Evolutionary conservation across 1,284 basidiomycete species (phyloP).

Genomic region (Ceratobasidium sp.): DNA sequence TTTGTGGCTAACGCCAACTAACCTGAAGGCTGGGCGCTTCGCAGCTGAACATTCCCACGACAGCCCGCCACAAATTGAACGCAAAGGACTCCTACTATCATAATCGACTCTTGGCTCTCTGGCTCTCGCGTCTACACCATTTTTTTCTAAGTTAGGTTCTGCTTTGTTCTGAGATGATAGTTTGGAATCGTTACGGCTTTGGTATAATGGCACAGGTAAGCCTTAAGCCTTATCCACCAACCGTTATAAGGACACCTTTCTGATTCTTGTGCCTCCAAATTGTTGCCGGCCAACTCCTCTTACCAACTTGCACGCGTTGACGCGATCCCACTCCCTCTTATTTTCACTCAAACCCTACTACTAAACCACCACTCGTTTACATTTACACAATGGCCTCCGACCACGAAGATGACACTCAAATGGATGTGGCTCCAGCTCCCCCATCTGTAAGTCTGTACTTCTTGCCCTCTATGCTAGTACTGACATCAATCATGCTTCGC

Average conservation of each 20-base stretch:
- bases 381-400: not conserved
- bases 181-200: not conserved
- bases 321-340: not conserved
- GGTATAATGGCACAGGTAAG: not conserved
- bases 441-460: not conserved
- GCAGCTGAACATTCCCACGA: too few relatives aligned
- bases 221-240: not conserved
- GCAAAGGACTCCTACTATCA: too few relatives aligned
- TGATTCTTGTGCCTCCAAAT: not conserved
- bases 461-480: not conserved
- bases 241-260: not conserved
- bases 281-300: not conserved
- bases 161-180: not conserved
- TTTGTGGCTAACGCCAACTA: too few relatives aligned
- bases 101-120: too few relatives aligned
- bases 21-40: too few relatives aligned
- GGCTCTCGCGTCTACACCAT: too few relatives aligned
- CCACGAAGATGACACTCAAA: not conserved
- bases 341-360: not conserved
- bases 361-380: not conserved
- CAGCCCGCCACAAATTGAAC: too few relatives aligned
- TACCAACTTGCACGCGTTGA: not conserved
- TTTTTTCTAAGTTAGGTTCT: not conserved
- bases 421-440: not conserved
- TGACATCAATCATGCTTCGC: too few relatives aligned